Conservation (phyloP, 2,329 filamentous ascomycete genomes). For the Truncatella angustata region DNA sequence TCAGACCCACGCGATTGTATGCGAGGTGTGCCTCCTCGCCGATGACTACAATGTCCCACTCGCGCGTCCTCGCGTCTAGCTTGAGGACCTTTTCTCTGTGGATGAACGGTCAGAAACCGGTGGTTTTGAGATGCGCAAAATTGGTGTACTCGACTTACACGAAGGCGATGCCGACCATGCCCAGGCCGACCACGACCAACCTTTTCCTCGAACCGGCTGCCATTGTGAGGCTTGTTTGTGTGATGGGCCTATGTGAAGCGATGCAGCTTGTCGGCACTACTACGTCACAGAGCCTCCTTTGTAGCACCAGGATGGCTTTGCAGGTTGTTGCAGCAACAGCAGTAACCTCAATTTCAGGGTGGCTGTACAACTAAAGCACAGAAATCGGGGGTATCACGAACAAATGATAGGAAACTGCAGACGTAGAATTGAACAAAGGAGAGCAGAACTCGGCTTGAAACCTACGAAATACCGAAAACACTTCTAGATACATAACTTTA, state of each 20-base stretch:
- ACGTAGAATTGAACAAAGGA: slow-evolving; percentile 5
- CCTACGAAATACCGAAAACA: neutral
- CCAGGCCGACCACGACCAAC: slow-evolving; percentile 80
- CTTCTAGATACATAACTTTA: neutral
- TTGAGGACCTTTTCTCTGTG: slow-evolving; percentile 84
- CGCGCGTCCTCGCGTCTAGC: slow-evolving; percentile 69
- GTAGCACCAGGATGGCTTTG: no score
- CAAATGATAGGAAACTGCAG: slow-evolving; percentile 4
- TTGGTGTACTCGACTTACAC: slow-evolving; percentile 59
- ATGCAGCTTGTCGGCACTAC: no score
- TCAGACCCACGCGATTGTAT: slow-evolving; percentile 88
- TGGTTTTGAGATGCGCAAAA: no score
- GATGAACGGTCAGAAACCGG: slow-evolving; percentile 9
- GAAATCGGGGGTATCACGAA: slow-evolving; percentile 2
- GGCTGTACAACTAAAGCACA: neutral
- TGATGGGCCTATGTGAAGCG: no score
- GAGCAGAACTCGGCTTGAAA: slow-evolving; percentile 5
- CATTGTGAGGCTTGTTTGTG: slow-evolving; percentile 40
- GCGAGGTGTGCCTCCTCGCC: slow-evolving; percentile 86
- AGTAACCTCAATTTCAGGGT: neutral
- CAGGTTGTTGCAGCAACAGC: no score
- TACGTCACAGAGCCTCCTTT: no score
- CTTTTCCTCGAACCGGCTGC: slow-evolving; percentile 50
- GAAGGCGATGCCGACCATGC: slow-evolving; percentile 89
- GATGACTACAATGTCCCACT: slow-evolving; percentile 81